These are phyloP conservation scores for Albatrellus ellisii DNA, from an alignment of 768 basidiomycete species.

Conservation along the genomic window DNA sequence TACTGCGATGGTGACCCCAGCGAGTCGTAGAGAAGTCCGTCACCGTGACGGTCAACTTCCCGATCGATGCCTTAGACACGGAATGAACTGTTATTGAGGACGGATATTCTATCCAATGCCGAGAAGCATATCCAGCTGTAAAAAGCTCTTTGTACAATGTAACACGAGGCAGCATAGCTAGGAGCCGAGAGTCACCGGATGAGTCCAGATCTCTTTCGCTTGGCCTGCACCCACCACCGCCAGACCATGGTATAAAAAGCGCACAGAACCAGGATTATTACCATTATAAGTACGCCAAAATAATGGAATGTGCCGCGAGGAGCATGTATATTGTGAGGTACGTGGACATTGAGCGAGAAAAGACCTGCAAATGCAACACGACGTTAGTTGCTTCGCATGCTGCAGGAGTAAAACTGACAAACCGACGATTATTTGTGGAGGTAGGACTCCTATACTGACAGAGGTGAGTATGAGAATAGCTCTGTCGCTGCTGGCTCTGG, in stretches of 20 bases:
- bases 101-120: too few species aligned
- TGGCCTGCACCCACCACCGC: conserved; percentile 51
- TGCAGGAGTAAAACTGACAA: not conserved
- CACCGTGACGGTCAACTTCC: too few species aligned
- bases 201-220: conserved; percentile 19
- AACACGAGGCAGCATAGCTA: too few species aligned
- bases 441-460: conserved; percentile 55
- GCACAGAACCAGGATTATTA: conserved; percentile 34
- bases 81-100: too few species aligned
- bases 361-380: conserved; percentile 32
- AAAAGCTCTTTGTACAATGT: too few species aligned
- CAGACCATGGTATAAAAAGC: conserved; percentile 36
- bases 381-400: not conserved
- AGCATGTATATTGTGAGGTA: conserved; percentile 42
- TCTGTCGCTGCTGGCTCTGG: conserved; percentile 51
- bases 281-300: conserved; percentile 30
- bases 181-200: not conserved
- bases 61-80: too few species aligned
- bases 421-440: conserved; percentile 51
- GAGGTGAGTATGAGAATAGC: conserved; percentile 52
- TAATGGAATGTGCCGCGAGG: conserved; percentile 41
- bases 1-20: too few species aligned
- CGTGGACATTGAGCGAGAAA: conserved; percentile 50
- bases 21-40: too few species aligned
- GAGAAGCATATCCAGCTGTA: too few species aligned